Evolutionary conservation across 2,329 filamentous ascomycete genomes (phyloP), one percentile per base, ranked within the genome.

Genomic region (Xylariales sp.): DNA sequence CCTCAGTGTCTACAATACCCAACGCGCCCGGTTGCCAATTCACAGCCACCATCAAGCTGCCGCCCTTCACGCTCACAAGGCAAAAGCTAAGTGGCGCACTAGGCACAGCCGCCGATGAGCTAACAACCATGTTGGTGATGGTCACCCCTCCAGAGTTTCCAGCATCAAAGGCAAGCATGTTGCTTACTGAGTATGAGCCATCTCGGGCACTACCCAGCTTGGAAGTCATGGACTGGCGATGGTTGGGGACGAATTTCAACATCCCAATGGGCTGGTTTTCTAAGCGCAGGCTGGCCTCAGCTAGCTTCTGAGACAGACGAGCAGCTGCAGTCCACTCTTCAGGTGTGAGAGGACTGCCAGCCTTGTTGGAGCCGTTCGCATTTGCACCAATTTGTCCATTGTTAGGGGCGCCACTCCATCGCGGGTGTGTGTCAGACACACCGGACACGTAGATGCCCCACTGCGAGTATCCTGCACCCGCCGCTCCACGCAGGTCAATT

Each of bases 161-260:
- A 27, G 28, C 17, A 16, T 29, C 28, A 43, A 71, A 66, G 3
- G 50, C 55, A 21, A 62, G 57, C 3, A 70, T 34, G 42, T 72
- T 72, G 48, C 67, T 71, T 7, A 72, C 38, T 46, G 69, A 66
- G 38, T 65, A 70, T 5, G 64, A 66, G 13, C 44, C 52, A 28
- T 66, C 63, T 17, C 67, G 53, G 19, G 43, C 40, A 35, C 60
- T 45, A 5, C 61, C 61, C 7, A 69, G 33, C 30, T 69, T 63
- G 3, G 52, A 53, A 7, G 48, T 30, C 4, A 56, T 54, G 67
- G 67, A 73, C 10, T 50, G 47, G 4, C 61, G 47, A 19, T 69
- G 57, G 37, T 60, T 59, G 5, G 53, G 54, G 2, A 61, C 44
- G 32, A 70, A 72, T 38, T 56, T 48, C 27, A 73, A 48, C 8